phyloP scores from a whole-genome alignment of 2,329 filamentous ascomycete genomes.

The Penicillium decumbens region DNA sequence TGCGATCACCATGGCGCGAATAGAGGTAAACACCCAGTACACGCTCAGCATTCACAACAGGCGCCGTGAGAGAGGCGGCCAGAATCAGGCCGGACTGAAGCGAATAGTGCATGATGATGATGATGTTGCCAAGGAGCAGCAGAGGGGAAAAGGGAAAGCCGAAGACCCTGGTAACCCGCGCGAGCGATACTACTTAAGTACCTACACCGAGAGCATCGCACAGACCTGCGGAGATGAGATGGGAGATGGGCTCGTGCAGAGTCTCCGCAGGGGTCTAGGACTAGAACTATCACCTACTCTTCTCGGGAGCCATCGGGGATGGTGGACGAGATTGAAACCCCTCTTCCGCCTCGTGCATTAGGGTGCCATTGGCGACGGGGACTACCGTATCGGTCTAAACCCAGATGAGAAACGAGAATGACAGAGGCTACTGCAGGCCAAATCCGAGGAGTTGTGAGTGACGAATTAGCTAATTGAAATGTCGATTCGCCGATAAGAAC shows the following conservation, averaged over 20 bases:
- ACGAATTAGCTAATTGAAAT: conserved; percentile 20
- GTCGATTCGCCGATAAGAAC: conserved; percentile 3
- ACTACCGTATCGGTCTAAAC: background rate
- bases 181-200: background rate
- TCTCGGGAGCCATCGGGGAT: background rate
- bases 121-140: background rate
- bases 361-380: background rate
- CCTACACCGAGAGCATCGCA: background rate
- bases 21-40: conserved; percentile 82
- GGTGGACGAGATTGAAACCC: background rate
- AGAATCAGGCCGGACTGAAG: conserved; percentile 25
- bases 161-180: background rate
- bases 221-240: conserved; percentile 1
- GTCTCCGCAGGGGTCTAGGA: background rate
- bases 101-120: conserved; percentile 27
- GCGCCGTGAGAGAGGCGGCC: conserved; percentile 22
- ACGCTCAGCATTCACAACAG: conserved; percentile 53
- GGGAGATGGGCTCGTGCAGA: background rate
- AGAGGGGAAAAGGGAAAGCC: background rate
- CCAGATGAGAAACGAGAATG: background rate
- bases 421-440: conserved; percentile 5
- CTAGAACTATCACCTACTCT: background rate
- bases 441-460: conserved; percentile 8
- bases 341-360: background rate
- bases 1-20: conserved; percentile 84